Evolutionary conservation across 768 basidiomycete genomes (phyloP).

Genomic region (Suillus hirtellus): DNA sequence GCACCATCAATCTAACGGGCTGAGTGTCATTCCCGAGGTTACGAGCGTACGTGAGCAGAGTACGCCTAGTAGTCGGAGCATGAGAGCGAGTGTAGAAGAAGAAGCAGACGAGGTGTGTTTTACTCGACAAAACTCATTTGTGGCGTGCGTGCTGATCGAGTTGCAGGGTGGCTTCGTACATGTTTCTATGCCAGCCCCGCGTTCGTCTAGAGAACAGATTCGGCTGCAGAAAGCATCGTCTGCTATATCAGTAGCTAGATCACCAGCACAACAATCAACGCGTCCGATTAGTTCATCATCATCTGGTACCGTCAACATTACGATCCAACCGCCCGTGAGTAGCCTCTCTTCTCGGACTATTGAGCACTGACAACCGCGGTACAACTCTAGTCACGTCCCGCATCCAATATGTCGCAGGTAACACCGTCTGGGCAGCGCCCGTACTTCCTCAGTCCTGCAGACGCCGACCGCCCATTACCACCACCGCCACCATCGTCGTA

Average conservation of each 20-base stretch:
- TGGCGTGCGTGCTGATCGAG: neutral
- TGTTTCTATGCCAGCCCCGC: slow-evolving; percentile 34
- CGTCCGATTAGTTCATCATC: slow-evolving; percentile 30
- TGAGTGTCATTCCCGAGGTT: slow-evolving; percentile 60
- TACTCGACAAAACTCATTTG: neutral
- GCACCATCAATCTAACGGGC: slow-evolving; percentile 35
- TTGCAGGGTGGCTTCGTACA: slow-evolving; percentile 35
- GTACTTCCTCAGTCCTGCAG: slow-evolving; percentile 40
- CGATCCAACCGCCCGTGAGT: slow-evolving; percentile 34
- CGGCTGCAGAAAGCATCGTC: slow-evolving; percentile 1
- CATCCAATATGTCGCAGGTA: slow-evolving; percentile 35
- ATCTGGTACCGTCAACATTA: slow-evolving; percentile 33
- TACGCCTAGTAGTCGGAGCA: slow-evolving; percentile 21
- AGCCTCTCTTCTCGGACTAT: neutral
- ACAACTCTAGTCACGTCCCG: slow-evolving; percentile 11
- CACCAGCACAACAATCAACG: slow-evolving; percentile 18
- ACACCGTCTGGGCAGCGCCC: slow-evolving; percentile 26
- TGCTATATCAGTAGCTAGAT: neutral
- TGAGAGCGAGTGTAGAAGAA: slow-evolving; percentile 41
- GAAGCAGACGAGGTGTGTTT: slow-evolving; percentile 34
- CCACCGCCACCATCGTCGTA: slow-evolving; percentile 20
- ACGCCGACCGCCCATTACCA: slow-evolving; percentile 39
- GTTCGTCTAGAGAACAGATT: slow-evolving; percentile 26
- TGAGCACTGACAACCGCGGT: neutral
- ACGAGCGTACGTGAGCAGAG: slow-evolving; percentile 37